Evolutionary conservation across 1,284 basidiomycete species (phyloP).

Genomic region (Vanrija sp.): DNA sequence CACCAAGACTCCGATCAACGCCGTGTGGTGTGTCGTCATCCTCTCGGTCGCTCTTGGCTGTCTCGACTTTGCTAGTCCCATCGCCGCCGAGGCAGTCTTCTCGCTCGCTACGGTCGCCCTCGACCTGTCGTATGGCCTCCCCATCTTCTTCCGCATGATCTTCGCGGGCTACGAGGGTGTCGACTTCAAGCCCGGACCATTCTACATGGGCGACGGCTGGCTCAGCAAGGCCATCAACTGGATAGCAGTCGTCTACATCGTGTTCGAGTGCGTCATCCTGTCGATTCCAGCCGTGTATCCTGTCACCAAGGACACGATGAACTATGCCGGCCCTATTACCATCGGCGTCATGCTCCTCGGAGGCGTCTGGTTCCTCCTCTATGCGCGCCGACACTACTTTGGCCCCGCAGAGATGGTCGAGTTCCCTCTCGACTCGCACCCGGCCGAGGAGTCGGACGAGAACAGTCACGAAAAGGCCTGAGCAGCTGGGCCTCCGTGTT

Average conservation of each 20-base stretch:
- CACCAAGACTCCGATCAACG: slow-evolving; percentile 74
- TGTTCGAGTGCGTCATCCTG: slow-evolving; percentile 38
- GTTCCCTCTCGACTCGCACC: neutral
- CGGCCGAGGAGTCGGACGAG: neutral
- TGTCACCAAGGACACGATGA: slow-evolving; percentile 24
- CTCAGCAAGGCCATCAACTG: slow-evolving; percentile 29
- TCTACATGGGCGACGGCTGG: slow-evolving; percentile 32
- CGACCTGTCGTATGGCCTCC: slow-evolving; percentile 39
- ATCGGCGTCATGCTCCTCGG: neutral
- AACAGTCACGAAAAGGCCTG: no score
- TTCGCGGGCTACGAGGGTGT: slow-evolving; percentile 36
- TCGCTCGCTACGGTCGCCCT: slow-evolving; percentile 27
- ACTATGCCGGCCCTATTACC: slow-evolving; percentile 3
- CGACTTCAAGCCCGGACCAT: slow-evolving; percentile 41
- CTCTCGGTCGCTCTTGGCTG: slow-evolving; percentile 51
- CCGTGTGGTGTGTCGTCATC: slow-evolving; percentile 71
- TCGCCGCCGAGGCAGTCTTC: slow-evolving; percentile 80
- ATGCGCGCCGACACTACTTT: neutral
- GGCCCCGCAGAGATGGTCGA: neutral
- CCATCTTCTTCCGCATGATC: slow-evolving; percentile 35
- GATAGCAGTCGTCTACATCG: slow-evolving; percentile 29
- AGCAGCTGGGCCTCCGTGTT: no score
- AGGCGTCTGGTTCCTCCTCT: neutral
- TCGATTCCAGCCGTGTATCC: slow-evolving; percentile 24
- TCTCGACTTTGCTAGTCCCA: slow-evolving; percentile 69